A percentile compares a stretch with the other conserved stretches of the same genome.
Evolutionary conservation across 257 asterid genomes (phyloP).

Genomic region (Petunia secreta): DNA sequence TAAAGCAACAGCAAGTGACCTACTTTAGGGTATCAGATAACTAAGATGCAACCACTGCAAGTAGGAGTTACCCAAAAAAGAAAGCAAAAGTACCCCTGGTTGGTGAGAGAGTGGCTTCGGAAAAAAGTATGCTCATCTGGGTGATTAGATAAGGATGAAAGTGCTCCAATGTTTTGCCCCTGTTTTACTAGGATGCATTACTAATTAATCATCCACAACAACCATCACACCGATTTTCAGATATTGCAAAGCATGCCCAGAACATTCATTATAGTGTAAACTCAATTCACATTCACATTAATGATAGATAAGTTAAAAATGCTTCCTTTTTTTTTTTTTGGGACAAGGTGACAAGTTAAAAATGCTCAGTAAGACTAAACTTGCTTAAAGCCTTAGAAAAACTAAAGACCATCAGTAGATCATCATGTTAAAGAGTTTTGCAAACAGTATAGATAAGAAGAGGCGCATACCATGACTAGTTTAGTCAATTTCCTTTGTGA

Average conservation of each 20-base stretch:
- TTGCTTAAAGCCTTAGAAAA: background rate
- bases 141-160: background rate
- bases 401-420: background rate
- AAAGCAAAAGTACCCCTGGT: conserved; percentile 7
- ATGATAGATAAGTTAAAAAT: conserved; percentile 9
- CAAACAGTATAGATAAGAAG: conserved; percentile 25
- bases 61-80: conserved; percentile 11
- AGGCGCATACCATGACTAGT: conserved; percentile 87
- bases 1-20: background rate
- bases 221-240: background rate
- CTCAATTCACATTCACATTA: conserved; percentile 13
- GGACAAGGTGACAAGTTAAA: background rate
- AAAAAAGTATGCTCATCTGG: conserved; percentile 1
- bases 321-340: background rate
- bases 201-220: conserved; percentile 15
- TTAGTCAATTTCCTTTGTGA: conserved; percentile 87
- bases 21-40: background rate
- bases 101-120: background rate
- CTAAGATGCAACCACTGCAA: background rate
- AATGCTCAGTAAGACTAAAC: background rate
- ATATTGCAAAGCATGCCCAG: background rate
- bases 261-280: background rate
- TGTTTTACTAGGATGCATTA: background rate
- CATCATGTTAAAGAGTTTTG: background rate
- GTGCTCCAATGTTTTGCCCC: background rate